Conservation (phyloP, 1,284 basidiomycete species). For the Fereydounia khargensis region DNA sequence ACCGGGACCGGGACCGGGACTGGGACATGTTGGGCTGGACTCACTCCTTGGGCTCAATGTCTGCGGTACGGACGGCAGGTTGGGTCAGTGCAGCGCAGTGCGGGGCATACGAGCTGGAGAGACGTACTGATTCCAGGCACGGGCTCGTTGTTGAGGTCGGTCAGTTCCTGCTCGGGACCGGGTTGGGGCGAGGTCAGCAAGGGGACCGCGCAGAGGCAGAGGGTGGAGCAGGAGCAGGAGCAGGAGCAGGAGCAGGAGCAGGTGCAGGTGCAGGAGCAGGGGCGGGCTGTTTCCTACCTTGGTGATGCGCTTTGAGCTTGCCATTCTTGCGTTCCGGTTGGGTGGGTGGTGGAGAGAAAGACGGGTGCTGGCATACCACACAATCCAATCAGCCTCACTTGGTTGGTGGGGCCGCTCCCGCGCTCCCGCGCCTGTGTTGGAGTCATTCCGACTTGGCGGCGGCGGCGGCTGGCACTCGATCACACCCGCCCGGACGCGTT, state of each 20-base stretch:
- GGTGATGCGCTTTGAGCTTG: slow-evolving; percentile 31
- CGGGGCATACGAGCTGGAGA: neutral
- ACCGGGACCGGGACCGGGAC: neutral
- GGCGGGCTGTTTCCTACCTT: no score
- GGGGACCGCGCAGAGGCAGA: neutral
- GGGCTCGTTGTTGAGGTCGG: slow-evolving; percentile 39
- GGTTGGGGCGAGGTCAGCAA: neutral
- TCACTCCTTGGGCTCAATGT: slow-evolving; percentile 34
- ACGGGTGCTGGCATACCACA: no score
- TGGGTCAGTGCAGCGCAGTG: neutral
- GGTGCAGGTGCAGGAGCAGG: neutral
- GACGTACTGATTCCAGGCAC: slow-evolving; percentile 31
- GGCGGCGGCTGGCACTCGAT: no score
- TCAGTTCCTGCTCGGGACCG: slow-evolving; percentile 23
- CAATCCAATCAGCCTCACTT: no score
- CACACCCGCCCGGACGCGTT: no score
- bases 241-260: neutral
- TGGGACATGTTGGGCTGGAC: neutral
- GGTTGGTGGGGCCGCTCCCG: no score
- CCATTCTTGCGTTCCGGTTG: no score
- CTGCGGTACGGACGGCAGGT: slow-evolving; percentile 1
- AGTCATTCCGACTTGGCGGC: no score
- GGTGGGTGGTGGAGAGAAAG: no score
- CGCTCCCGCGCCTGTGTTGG: no score
- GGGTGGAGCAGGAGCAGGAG: neutral